Evolutionary conservation across 352 stramenopile genomes (phyloP).

Genomic region (Thalassiosira exigua): DNA sequence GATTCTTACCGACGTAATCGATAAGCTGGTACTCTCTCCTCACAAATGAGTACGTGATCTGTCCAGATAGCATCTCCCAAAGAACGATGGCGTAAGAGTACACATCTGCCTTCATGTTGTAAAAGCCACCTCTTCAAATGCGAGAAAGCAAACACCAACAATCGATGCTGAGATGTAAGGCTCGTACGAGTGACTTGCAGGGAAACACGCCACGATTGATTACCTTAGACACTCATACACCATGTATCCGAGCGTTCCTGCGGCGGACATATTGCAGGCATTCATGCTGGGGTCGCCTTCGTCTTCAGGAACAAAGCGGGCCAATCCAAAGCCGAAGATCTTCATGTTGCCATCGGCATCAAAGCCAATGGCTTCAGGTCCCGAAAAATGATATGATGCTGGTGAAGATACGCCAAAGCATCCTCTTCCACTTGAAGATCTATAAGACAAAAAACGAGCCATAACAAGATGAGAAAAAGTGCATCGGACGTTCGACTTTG

Average conservation of each 20-base stretch:
- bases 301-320: conserved; percentile 24
- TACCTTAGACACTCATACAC: conserved; percentile 28
- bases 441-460: not conserved
- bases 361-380: conserved; percentile 55
- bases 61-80: conserved; percentile 60
- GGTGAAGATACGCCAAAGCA: conserved; percentile 68
- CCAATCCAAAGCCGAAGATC: conserved; percentile 53
- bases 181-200: not conserved
- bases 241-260: conserved; percentile 50
- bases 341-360: conserved; percentile 43
- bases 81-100: conserved; percentile 63
- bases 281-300: conserved; percentile 28
- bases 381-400: conserved; percentile 64
- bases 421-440: conserved; percentile 30
- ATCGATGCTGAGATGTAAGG: not conserved
- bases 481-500: not conserved
- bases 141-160: not conserved
- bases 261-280: conserved; percentile 39
- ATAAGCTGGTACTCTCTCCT: not conserved
- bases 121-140: conserved; percentile 10
- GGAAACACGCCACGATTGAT: not conserved
- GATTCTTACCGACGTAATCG: not conserved
- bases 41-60: conserved; percentile 35
- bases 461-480: too few relatives aligned
- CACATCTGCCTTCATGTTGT: conserved; percentile 68